These are phyloP conservation scores for Aureobasidium sp. DNA, from an alignment of 2,329 filamentous ascomycete genomes.

Conservation along the genomic window DNA sequence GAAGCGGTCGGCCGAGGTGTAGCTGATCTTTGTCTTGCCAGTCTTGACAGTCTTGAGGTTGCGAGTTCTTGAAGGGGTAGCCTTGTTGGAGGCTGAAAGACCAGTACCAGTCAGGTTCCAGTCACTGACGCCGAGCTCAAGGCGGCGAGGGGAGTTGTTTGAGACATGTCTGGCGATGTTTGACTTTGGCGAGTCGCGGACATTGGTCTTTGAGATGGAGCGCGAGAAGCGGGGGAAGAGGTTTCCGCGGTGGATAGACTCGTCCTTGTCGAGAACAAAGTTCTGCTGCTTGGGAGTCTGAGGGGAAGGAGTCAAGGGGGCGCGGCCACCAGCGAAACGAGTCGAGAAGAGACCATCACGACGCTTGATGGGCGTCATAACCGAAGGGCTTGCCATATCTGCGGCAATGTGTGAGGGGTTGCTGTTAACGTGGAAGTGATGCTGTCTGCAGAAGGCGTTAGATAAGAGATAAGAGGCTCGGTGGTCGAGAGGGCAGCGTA, in stretches of 20 bases:
- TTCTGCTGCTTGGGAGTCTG: conserved; percentile 55
- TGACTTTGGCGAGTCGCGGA: conserved; percentile 88
- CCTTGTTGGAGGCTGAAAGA: conserved; percentile 37
- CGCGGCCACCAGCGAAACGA: conserved; percentile 87
- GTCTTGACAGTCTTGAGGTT: conserved; percentile 33
- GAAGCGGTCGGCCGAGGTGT: conserved; percentile 67
- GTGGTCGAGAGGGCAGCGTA: not conserved
- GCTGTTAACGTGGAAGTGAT: conserved; percentile 6
- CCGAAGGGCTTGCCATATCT: conserved; percentile 68
- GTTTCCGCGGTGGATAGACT: conserved; percentile 68
- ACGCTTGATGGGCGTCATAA: conserved; percentile 91
- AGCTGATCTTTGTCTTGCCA: conserved; percentile 59
- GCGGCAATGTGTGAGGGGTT: not conserved
- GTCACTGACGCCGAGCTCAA: conserved; percentile 88
- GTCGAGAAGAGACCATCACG: conserved; percentile 87
- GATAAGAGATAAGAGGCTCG: conserved; percentile 13
- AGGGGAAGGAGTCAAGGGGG: conserved; percentile 90
- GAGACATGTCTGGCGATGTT: conserved; percentile 59
- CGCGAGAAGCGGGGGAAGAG: conserved; percentile 71
- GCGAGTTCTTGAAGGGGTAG: conserved; percentile 32
- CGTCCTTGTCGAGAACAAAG: conserved; percentile 43
- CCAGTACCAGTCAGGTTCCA: conserved; percentile 85
- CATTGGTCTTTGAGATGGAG: conserved; percentile 54
- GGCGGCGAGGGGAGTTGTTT: conserved; percentile 64
- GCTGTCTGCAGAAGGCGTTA: conserved; percentile 17